Evolutionary conservation across 2,329 filamentous ascomycete species (phyloP).

Genomic region (Alternaria burnsii): DNA sequence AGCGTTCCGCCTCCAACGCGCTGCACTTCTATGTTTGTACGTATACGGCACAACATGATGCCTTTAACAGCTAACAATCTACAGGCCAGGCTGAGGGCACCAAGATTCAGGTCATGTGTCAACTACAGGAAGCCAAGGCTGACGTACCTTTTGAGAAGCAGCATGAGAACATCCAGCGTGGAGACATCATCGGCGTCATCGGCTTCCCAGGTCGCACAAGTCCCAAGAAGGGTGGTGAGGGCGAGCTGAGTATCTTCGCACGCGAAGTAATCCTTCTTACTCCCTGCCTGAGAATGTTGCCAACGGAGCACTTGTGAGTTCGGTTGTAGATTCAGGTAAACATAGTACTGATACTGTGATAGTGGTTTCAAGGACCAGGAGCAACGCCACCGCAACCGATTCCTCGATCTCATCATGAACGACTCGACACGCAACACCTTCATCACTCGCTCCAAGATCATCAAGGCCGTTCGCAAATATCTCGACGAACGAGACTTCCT

Average conservation of each 20-base stretch:
- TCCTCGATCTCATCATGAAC: slow-evolving; percentile 98
- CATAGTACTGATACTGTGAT: slow-evolving; percentile 7
- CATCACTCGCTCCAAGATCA: slow-evolving; percentile 84
- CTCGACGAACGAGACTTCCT: slow-evolving; percentile 89
- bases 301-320: slow-evolving; percentile 67
- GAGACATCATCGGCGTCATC: slow-evolving; percentile 89
- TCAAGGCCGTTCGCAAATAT: slow-evolving; percentile 86
- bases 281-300: slow-evolving; percentile 89
- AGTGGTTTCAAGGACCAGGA: slow-evolving; percentile 97
- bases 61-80: slow-evolving; percentile 19
- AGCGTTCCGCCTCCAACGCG: slow-evolving; percentile 32
- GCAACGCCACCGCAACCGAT: slow-evolving; percentile 89
- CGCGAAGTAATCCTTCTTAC: slow-evolving; percentile 84
- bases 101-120: slow-evolving; percentile 91
- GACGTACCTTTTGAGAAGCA: slow-evolving; percentile 81
- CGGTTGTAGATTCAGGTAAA: slow-evolving; percentile 13
- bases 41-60: neutral
- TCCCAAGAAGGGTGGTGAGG: slow-evolving; percentile 88
- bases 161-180: slow-evolving; percentile 86
- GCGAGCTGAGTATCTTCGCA: slow-evolving; percentile 94
- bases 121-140: slow-evolving; percentile 78
- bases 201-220: slow-evolving; percentile 86
- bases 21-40: slow-evolving; percentile 45
- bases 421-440: slow-evolving; percentile 84
- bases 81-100: slow-evolving; percentile 72